Percentiles rank a stretch among this genome's conserved stretches.
Conservation (phyloP, 306 rosid genomes). For the Urtica urens region DNA sequence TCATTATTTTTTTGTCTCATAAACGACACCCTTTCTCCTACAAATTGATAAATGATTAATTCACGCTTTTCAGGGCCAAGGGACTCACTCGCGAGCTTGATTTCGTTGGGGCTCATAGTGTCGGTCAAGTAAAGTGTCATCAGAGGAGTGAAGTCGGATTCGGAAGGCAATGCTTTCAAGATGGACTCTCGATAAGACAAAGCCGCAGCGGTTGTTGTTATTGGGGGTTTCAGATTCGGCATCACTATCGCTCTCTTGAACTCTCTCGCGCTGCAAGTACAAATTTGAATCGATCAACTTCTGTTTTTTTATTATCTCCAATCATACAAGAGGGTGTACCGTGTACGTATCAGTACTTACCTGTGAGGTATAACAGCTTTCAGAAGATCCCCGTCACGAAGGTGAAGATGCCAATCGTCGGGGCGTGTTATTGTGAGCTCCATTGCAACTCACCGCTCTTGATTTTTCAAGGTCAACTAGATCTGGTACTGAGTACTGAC, state of each 20-base stretch:
- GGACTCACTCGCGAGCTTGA: constrained; percentile 73
- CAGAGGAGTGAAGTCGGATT: constrained; percentile 63
- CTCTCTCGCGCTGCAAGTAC: constrained; percentile 44
- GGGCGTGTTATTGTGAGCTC: constrained; percentile 70
- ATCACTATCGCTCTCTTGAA: constrained; percentile 85
- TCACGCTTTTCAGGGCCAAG: too few relatives aligned
- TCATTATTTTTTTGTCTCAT: too few relatives aligned
- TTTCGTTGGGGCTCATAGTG: constrained; percentile 55
- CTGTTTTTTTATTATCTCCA: background rate
- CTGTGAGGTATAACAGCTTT: constrained; percentile 65
- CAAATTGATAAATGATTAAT: too few relatives aligned
- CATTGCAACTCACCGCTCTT: too few relatives aligned
- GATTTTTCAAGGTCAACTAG: too few relatives aligned
- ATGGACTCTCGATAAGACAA: constrained; percentile 61
- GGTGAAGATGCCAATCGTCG: constrained; percentile 95
- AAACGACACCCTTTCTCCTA: too few relatives aligned
- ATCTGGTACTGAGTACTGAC: too few relatives aligned
- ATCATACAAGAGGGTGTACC: too few relatives aligned
- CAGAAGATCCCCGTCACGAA: constrained; percentile 72
- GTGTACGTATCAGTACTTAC: too few relatives aligned
- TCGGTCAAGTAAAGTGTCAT: constrained; percentile 91
- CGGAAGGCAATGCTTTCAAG: constrained; percentile 53
- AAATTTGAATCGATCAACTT: background rate
- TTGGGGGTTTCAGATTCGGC: constrained; percentile 89
- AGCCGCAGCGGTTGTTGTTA: constrained; percentile 59